Percentiles rank a stretch among this genome's conserved stretches.
Evolutionary conservation across 331 rosid species (phyloP).

Genomic region (Saraca asoca): DNA sequence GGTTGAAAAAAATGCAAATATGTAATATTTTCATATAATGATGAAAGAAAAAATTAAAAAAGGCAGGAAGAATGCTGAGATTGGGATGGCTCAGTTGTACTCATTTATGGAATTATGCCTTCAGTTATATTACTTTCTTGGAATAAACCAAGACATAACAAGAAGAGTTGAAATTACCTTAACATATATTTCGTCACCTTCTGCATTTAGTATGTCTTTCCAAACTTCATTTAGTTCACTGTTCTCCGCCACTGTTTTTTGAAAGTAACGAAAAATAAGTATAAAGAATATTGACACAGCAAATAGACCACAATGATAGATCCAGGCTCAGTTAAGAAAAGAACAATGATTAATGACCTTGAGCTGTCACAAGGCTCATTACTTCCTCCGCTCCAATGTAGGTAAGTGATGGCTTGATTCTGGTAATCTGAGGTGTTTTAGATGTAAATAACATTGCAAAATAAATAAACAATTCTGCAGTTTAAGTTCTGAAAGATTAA

Average conservation of each 20-base stretch:
- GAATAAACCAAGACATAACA: slow-evolving; percentile 22
- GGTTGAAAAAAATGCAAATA: background rate
- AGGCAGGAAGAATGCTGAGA: slow-evolving; percentile 1
- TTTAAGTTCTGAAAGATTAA: slow-evolving; percentile 25
- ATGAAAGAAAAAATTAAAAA: slow-evolving; percentile 20
- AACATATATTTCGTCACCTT: slow-evolving; percentile 95
- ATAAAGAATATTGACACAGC: slow-evolving; percentile 1
- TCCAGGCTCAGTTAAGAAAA: slow-evolving; percentile 27
- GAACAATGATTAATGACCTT: slow-evolving; percentile 61
- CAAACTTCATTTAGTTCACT: slow-evolving; percentile 88
- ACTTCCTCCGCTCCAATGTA: slow-evolving; percentile 91
- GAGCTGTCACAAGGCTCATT: slow-evolving; percentile 98
- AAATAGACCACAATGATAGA: slow-evolving; percentile 6
- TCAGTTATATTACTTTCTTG: background rate
- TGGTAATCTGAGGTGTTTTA: slow-evolving; percentile 53
- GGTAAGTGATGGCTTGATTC: slow-evolving; percentile 82
- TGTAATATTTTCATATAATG: slow-evolving; percentile 21
- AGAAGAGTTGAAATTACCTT: slow-evolving; percentile 59
- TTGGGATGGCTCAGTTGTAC: background rate
- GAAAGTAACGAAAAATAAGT: slow-evolving; percentile 31
- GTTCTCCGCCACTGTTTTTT: slow-evolving; percentile 73
- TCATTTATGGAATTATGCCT: slow-evolving; percentile 3
- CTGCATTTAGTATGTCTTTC: slow-evolving; percentile 89
- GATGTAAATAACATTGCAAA: slow-evolving; percentile 1
- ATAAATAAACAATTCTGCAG: background rate